Conservation (phyloP, 306 rosid genomes). For the Cucurbita maxima region DNA sequence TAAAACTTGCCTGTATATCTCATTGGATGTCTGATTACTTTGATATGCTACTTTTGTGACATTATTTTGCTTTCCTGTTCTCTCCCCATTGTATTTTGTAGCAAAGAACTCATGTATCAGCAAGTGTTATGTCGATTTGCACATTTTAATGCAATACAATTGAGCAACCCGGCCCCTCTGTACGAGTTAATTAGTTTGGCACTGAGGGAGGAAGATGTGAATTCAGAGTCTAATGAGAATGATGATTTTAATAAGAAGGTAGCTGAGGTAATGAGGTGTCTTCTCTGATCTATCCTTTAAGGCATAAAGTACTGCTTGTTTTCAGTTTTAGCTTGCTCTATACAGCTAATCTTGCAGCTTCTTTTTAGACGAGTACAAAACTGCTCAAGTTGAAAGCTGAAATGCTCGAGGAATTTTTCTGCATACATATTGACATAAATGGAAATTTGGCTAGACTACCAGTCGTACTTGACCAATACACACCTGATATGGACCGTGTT, state of each 20-base stretch:
- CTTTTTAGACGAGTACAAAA: conserved; percentile 52
- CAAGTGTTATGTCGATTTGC: conserved; percentile 76
- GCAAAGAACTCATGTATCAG: conserved; percentile 96
- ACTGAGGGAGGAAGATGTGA: conserved; percentile 61
- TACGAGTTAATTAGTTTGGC: conserved; percentile 68
- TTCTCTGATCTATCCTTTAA: not conserved
- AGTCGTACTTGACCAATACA: conserved; percentile 78
- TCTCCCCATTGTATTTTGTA: conserved; percentile 21
- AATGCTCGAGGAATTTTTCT: conserved; percentile 53
- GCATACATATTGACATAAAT: conserved; percentile 47
- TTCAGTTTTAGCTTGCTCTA: not conserved
- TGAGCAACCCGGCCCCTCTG: conserved; percentile 70
- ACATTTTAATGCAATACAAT: conserved; percentile 70
- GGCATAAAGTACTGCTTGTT: not conserved
- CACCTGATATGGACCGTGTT: conserved; percentile 90
- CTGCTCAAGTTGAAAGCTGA: conserved; percentile 56
- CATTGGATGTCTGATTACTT: not conserved
- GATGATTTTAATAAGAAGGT: conserved; percentile 51
- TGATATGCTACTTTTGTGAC: not conserved
- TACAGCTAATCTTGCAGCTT: not conserved
- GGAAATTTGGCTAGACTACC: conserved; percentile 82
- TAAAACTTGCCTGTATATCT: not conserved
- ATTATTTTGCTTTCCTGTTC: not conserved
- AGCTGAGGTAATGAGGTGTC: conserved; percentile 54
- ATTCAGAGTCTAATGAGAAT: conserved; percentile 35